Conservation (phyloP, 257 asterid species). For the Capsicum pubescens region DNA sequence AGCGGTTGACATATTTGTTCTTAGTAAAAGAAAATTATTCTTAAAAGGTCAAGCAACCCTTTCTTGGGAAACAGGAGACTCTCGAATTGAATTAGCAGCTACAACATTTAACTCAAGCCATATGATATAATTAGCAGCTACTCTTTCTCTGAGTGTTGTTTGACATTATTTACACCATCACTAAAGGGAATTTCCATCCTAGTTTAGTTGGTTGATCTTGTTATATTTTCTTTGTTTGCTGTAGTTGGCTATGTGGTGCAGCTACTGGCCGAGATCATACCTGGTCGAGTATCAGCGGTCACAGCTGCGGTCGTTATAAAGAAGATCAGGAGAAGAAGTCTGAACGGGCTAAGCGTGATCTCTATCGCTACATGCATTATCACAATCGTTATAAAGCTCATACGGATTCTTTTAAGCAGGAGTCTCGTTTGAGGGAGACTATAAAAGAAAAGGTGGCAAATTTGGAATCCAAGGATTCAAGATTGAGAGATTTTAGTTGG, state of each 20-base stretch:
- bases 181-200: background rate
- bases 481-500: conserved; percentile 86
- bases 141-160: conserved; percentile 12
- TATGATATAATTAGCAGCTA: background rate
- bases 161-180: conserved; percentile 8
- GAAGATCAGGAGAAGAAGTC: conserved; percentile 67
- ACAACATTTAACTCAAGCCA: background rate
- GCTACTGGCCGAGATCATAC: conserved; percentile 90
- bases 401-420: conserved; percentile 82
- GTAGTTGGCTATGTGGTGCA: conserved; percentile 96
- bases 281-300: conserved; percentile 70
- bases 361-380: conserved; percentile 88
- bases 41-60: background rate
- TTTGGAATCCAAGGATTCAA: conserved; percentile 68
- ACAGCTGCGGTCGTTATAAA: conserved; percentile 93
- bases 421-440: conserved; percentile 67
- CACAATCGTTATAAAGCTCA: conserved; percentile 92
- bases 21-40: background rate
- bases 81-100: background rate
- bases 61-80: background rate
- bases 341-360: conserved; percentile 79
- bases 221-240: conserved; percentile 36
- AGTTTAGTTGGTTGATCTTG: conserved; percentile 24
- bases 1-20: background rate
- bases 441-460: conserved; percentile 59